Evolutionary conservation across 1,284 basidiomycete species (phyloP).

Genomic region (Cutaneotrichosporon sp.): DNA sequence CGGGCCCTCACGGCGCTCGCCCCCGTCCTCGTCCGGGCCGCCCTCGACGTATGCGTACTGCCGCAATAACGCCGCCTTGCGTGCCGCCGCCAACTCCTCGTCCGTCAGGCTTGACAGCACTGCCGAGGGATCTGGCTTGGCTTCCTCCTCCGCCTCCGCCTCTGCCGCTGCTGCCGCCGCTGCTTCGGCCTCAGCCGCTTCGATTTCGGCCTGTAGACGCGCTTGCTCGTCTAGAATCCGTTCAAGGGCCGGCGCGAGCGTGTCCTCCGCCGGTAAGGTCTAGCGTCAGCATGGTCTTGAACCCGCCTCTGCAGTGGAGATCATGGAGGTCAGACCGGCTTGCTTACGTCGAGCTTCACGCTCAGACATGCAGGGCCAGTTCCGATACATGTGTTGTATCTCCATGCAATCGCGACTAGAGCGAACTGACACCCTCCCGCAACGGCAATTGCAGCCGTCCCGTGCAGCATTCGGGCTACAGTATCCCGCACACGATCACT

Average conservation of each 20-base stretch:
- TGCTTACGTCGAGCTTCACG: too few species aligned
- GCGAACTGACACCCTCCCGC: too few species aligned
- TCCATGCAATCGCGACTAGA: too few species aligned
- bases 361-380: too few species aligned
- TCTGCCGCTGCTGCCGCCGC: constrained; percentile 16
- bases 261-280: constrained; percentile 9
- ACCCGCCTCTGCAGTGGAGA: too few species aligned
- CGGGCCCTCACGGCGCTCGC: constrained; percentile 12
- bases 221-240: constrained; percentile 35
- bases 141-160: neutral
- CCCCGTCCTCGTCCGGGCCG: constrained; percentile 21
- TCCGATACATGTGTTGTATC: too few species aligned
- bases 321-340: too few species aligned
- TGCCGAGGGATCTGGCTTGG: constrained; percentile 17
- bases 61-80: constrained; percentile 35
- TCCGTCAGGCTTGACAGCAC: constrained; percentile 37
- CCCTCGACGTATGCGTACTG: constrained; percentile 48
- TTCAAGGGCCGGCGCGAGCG: constrained; percentile 31
- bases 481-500: too few species aligned
- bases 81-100: constrained; percentile 40
- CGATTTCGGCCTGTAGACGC: constrained; percentile 15
- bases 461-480: too few species aligned
- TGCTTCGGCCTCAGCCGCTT: constrained; percentile 19
- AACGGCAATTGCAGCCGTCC: too few species aligned
- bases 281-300: neutral